Percentiles rank a stretch among this genome's conserved stretches.
Conservation (phyloP, 2,329 filamentous ascomycete species). For the Delphinella strobiligena region DNA sequence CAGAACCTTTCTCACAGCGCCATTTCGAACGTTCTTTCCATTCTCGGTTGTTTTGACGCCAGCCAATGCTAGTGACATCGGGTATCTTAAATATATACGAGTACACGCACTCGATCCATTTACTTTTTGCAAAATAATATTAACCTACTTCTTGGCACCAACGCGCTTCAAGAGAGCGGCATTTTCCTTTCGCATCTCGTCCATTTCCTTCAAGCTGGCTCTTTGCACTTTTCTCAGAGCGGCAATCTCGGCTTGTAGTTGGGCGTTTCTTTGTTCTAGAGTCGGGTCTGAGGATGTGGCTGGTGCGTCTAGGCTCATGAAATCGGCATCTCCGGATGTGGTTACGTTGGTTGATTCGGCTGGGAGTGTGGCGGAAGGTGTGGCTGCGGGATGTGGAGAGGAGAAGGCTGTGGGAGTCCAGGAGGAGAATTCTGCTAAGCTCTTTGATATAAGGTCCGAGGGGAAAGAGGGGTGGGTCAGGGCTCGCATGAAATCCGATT, state of each 20-base stretch:
- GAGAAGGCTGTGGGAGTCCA: conserved; percentile 18
- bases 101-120: too few species aligned
- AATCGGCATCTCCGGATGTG: too few species aligned
- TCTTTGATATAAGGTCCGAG: conserved; percentile 20
- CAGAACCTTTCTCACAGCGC: too few species aligned
- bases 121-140: too few species aligned
- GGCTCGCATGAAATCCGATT: conserved; percentile 25
- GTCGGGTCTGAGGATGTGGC: conserved; percentile 5
- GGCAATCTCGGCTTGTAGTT: conserved; percentile 26
- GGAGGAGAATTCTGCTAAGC: conserved; percentile 20
- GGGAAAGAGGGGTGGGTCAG: conserved; percentile 33
- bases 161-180: conserved; percentile 23
- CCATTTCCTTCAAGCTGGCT: conserved; percentile 32
- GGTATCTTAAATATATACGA: too few species aligned
- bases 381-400: conserved; percentile 5
- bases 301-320: conserved; percentile 22
- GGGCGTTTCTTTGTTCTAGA: conserved; percentile 17
- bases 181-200: conserved; percentile 29
- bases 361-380: conserved; percentile 9
- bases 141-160: too few species aligned
- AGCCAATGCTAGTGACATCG: too few species aligned
- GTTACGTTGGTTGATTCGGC: conserved; percentile 8
- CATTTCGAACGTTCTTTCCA: too few species aligned
- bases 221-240: conserved; percentile 33
- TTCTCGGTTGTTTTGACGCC: too few species aligned